phyloP scores from a whole-genome alignment of 2,329 filamentous ascomycete genomes.

The Lachnellula arida region DNA sequence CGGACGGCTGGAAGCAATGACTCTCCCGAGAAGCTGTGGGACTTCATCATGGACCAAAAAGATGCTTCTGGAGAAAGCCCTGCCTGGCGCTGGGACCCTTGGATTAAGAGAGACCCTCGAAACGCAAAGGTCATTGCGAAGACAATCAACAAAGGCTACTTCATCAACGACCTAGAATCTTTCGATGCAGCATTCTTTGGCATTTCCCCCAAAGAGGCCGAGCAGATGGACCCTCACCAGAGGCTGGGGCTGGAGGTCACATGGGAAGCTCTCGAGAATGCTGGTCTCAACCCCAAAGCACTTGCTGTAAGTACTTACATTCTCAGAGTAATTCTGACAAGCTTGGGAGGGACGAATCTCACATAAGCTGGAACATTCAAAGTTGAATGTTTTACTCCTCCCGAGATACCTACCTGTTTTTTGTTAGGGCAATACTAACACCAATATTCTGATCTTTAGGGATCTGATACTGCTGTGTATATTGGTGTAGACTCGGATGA shows the following conservation, averaged over 20 bases:
- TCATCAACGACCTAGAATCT: constrained; percentile 29
- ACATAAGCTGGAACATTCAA: too few species aligned
- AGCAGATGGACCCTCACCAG: constrained; percentile 36
- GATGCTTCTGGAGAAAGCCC: constrained; percentile 1
- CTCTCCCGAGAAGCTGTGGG: constrained; percentile 33
- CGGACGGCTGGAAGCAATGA: constrained; percentile 26
- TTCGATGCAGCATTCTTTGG: constrained; percentile 39
- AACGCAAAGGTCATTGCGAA: not conserved
- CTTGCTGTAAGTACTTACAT: constrained; percentile 1
- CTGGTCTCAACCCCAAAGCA: constrained; percentile 51
- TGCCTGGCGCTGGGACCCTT: constrained; percentile 2
- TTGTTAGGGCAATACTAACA: too few species aligned
- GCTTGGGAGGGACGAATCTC: too few species aligned
- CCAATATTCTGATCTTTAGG: too few species aligned
- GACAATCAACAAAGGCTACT: constrained; percentile 20
- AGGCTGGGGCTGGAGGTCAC: constrained; percentile 48
- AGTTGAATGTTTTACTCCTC: too few species aligned
- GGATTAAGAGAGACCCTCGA: not conserved
- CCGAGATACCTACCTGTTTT: too few species aligned
- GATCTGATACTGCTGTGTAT: constrained; percentile 5
- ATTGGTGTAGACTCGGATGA: constrained; percentile 33
- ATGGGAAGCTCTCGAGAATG: constrained; percentile 63
- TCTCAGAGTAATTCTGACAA: too few species aligned
- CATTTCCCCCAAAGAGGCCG: constrained; percentile 33
- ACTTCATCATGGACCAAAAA: constrained; percentile 20